Evolutionary conservation across 495 filamentous ascomycete genomes (phyloP), one percentile per base, ranked within the genome.

Genomic region (Tuber aestivum): DNA sequence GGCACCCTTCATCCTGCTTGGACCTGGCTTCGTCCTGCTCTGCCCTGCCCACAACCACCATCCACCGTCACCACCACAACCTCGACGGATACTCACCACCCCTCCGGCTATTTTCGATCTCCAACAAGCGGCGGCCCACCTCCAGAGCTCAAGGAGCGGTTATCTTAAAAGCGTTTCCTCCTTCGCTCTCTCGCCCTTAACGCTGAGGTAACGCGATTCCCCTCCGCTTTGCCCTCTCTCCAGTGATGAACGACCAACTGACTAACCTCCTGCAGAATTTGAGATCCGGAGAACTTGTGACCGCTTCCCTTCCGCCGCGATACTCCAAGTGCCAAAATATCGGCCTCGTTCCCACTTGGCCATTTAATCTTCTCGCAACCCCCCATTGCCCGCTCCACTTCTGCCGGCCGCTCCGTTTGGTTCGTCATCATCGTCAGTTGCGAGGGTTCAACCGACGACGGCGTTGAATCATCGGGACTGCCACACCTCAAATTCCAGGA

Each of bases 401-500:
- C 71, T 68, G 38, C 76, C 71, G 50, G 69, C 72, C 38, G 50
- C 76, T 69, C 69, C 50, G 61, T 71, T 41, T 45, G 50, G 56
- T 70, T 48, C 77, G 48, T 61, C 48, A 70, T 70, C 72, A 78
- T 72, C 77, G 77, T 77, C 77, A 61, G 70, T 70, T 65, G 69
- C 76, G 75, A 69, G 50, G 69, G 56, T 35, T 79, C 70, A 72
- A 38, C 72, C 76, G 61, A 70, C 72, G 41, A 70, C 77, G 78
- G 77, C 70, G 77, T 40, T 79, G 77, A 75, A 75, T 38, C 74
- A 77, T 48, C 70, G 70, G 76, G 75, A 79, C 50, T 69, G 72
- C 68, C 72, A 44, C 70, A 50, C 70, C 61, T 75, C 77, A 77
- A 45, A 70, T 75, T 78, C 72, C 73, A 65, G 72, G 40, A 69